Conservation (phyloP, 2,329 filamentous ascomycete species). For the Venturia carpophila region DNA sequence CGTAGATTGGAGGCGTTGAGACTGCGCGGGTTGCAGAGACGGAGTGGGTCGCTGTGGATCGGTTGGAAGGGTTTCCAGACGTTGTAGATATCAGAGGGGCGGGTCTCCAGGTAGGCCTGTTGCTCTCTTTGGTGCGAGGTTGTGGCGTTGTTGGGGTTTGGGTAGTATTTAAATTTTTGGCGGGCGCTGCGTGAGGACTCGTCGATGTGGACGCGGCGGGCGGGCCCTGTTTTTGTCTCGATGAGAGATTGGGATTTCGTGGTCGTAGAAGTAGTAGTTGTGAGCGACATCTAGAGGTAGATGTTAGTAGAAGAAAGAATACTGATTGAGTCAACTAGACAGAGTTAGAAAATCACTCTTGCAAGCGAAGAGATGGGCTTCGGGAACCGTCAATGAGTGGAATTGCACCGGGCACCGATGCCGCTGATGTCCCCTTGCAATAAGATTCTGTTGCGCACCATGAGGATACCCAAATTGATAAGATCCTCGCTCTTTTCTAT, state of each 20-base stretch:
- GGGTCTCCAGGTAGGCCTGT: not conserved
- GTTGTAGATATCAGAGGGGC: constrained; percentile 11
- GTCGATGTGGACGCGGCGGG: constrained; percentile 10
- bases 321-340: not conserved
- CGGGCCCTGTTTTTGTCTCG: not conserved
- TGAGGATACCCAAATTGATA: not conserved
- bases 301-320: too few relatives aligned
- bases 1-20: not conserved
- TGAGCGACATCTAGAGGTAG: not conserved
- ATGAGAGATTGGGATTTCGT: not conserved
- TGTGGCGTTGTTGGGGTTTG: not conserved
- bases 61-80: constrained; percentile 13
- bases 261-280: not conserved
- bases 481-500: not conserved
- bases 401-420: not conserved
- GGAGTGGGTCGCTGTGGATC: constrained; percentile 6
- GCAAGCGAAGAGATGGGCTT: not conserved
- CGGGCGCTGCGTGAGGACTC: constrained; percentile 4
- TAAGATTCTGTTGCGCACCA: not conserved
- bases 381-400: too few relatives aligned
- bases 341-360: not conserved
- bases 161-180: not conserved
- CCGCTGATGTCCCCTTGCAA: not conserved
- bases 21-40: not conserved
- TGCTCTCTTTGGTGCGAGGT: not conserved